Conservation (phyloP, 257 asterid genomes). For the Parsonsia alboflavescens region DNA sequence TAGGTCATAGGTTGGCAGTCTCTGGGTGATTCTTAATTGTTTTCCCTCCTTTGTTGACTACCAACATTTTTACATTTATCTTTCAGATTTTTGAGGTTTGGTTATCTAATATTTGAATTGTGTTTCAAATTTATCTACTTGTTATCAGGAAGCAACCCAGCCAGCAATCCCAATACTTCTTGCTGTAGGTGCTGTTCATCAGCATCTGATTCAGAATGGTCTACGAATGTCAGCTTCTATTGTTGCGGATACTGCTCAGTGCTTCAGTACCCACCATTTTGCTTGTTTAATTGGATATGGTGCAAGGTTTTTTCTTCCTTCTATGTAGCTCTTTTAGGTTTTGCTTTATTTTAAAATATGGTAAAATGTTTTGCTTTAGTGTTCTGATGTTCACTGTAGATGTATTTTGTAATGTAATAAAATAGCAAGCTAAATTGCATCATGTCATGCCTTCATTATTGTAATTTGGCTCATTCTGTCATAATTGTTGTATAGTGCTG, state of each 20-base stretch:
- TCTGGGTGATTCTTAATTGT: background rate
- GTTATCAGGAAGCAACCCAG: conserved; percentile 76
- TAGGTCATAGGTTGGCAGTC: background rate
- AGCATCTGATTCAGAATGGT: conserved; percentile 97
- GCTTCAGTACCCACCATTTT: conserved; percentile 99
- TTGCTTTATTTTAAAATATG: background rate
- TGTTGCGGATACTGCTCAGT: conserved; percentile 98
- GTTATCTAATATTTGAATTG: background rate
- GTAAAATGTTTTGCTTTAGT: background rate
- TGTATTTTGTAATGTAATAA: background rate
- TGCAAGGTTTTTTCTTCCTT: conserved; percentile 64
- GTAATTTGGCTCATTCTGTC: background rate
- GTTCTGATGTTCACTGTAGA: background rate
- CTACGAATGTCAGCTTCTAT: conserved; percentile 96
- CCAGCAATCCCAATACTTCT: conserved; percentile 98
- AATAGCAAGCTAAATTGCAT: background rate
- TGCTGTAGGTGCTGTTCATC: conserved; percentile 99
- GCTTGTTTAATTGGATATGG: conserved; percentile 99
- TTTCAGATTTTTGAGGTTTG: background rate
- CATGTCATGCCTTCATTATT: background rate
- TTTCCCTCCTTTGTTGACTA: background rate
- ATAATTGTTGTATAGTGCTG: conserved; percentile 50
- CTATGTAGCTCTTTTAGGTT: background rate
- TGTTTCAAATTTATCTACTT: conserved; percentile 13
- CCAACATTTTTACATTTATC: background rate